Conservation (phyloP, 805 yeast genomes). For the Candida easanensis region DNA sequence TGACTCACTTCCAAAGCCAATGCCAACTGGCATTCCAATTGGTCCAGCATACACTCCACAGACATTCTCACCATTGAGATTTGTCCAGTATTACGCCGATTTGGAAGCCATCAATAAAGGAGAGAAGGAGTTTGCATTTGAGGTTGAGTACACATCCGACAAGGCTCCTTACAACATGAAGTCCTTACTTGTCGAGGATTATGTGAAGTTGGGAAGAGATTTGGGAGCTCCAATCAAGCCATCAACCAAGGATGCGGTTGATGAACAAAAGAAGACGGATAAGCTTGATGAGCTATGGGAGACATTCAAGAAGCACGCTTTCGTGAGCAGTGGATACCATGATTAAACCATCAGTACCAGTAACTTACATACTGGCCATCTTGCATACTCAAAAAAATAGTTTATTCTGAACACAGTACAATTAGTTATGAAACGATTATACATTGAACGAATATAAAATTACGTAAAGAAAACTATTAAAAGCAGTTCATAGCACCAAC, state of each 20-base stretch:
- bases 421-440: neutral
- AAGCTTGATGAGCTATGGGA: constrained; percentile 50
- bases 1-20: constrained; percentile 58
- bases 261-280: constrained; percentile 11
- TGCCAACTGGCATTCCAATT: constrained; percentile 49
- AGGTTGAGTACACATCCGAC: constrained; percentile 68
- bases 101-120: constrained; percentile 45
- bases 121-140: constrained; percentile 47
- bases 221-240: constrained; percentile 42
- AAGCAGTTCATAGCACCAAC: too few species aligned
- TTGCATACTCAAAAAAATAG: too few species aligned
- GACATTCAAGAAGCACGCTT: constrained; percentile 53
- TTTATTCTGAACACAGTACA: too few species aligned
- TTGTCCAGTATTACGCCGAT: constrained; percentile 74
- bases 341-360: constrained; percentile 4
- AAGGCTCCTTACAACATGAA: constrained; percentile 54
- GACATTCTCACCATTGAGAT: constrained; percentile 67
- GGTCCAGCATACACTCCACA: constrained; percentile 82
- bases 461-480: too few species aligned
- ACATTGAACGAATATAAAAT: neutral
- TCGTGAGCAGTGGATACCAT: constrained; percentile 36
- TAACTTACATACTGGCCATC: too few species aligned
- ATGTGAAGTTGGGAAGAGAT: constrained; percentile 54
- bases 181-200: constrained; percentile 56
- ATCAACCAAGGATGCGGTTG: neutral